Evolutionary conservation across 129 eudicot species (phyloP).

Genomic region (Escallonia herrerae): DNA sequence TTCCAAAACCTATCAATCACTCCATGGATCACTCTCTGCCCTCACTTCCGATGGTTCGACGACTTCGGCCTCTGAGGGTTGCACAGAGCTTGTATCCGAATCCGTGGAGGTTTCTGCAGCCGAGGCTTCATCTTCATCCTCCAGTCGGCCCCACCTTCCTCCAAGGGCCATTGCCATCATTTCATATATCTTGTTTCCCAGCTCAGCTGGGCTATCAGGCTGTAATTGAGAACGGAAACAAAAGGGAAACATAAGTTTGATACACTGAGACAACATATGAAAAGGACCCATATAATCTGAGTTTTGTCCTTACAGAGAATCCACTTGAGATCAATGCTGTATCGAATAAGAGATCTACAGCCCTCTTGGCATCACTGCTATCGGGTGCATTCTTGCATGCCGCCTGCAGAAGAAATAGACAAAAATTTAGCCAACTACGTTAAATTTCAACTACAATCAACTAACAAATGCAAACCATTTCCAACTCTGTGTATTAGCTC

Average conservation of each 20-base stretch:
- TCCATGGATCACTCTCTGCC: slow-evolving; percentile 85
- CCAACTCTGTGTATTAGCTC: too few species aligned
- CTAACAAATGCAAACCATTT: too few species aligned
- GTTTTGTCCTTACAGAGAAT: slow-evolving; percentile 56
- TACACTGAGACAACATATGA: not conserved
- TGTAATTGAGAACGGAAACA: slow-evolving; percentile 14
- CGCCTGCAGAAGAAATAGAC: slow-evolving; percentile 45
- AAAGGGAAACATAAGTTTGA: not conserved
- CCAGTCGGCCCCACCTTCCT: slow-evolving; percentile 90
- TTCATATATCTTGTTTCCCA: slow-evolving; percentile 89
- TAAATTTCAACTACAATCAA: too few species aligned
- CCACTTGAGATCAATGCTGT: slow-evolving; percentile 97
- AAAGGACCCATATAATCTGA: not conserved
- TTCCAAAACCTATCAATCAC: slow-evolving; percentile 31
- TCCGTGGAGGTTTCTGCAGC: slow-evolving; percentile 30
- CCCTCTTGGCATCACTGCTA: slow-evolving; percentile 70
- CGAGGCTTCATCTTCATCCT: slow-evolving; percentile 33
- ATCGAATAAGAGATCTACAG: slow-evolving; percentile 81
- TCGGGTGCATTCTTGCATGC: slow-evolving; percentile 93
- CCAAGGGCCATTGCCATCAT: slow-evolving; percentile 99
- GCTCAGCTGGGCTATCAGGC: slow-evolving; percentile 99
- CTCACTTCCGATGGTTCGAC: slow-evolving; percentile 96
- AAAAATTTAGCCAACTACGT: not conserved
- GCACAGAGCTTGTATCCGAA: slow-evolving; percentile 25
- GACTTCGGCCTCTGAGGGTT: slow-evolving; percentile 44